These are phyloP conservation scores for Naematelia encephala DNA, from an alignment of 768 basidiomycete genomes.

Conservation along the genomic window DNA sequence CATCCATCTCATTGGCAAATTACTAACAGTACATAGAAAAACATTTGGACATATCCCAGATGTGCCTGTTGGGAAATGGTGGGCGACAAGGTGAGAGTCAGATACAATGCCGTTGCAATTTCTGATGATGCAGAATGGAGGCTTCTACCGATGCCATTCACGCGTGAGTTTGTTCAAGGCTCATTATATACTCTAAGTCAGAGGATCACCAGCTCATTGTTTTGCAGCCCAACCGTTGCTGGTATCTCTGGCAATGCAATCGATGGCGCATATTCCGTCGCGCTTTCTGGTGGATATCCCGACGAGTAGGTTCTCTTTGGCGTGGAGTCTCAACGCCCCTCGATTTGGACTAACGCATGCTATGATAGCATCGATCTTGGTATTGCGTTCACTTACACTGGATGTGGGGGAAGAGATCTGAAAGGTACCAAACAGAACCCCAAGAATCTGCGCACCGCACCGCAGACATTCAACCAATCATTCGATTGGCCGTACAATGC, in stretches of 20 bases:
- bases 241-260: constrained; percentile 68
- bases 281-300: constrained; percentile 67
- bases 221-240: constrained; percentile 69
- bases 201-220: neutral
- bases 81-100: constrained; percentile 62
- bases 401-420: constrained; percentile 73
- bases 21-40: constrained; percentile 55
- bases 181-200: neutral
- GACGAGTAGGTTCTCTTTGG: constrained; percentile 33
- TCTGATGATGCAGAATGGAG: constrained; percentile 50
- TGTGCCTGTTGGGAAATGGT: constrained; percentile 75
- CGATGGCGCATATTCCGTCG: constrained; percentile 74
- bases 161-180: constrained; percentile 59
- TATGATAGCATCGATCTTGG: constrained; percentile 45
- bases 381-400: constrained; percentile 42
- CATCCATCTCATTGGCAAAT: too few relatives aligned
- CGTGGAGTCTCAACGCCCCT: too few relatives aligned
- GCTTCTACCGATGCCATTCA: constrained; percentile 80
- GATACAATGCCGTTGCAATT: neutral
- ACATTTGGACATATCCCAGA: constrained; percentile 76
- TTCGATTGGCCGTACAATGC: constrained; percentile 73
- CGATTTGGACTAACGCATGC: neutral
- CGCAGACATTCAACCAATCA: constrained; percentile 76
- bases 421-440: constrained; percentile 76
- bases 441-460: constrained; percentile 87